These are phyloP conservation scores for Botryotinia calthae DNA, from an alignment of 2,329 filamentous ascomycete species.

Conservation along the genomic window DNA sequence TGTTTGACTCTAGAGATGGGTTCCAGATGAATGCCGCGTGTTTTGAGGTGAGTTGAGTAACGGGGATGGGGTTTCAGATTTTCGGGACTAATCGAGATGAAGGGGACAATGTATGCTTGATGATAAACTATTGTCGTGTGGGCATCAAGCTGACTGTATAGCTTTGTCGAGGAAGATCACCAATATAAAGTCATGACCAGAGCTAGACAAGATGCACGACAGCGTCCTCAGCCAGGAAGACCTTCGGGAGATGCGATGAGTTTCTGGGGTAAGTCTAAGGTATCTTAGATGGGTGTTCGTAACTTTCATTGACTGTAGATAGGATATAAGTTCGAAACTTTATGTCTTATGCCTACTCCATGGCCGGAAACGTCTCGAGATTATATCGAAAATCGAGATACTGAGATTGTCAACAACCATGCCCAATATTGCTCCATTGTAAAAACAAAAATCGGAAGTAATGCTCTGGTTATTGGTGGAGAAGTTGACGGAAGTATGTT, in stretches of 20 bases:
- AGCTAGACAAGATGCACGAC: constrained; percentile 52
- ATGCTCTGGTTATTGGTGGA: constrained; percentile 76
- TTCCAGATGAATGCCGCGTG: constrained; percentile 96
- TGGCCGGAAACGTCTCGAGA: constrained; percentile 73
- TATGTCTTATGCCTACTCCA: constrained; percentile 70
- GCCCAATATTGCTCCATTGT: constrained; percentile 96
- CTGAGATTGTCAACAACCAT: constrained; percentile 77
- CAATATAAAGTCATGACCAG: constrained; percentile 64
- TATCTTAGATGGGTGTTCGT: not conserved
- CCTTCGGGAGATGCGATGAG: constrained; percentile 78
- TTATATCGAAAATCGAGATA: constrained; percentile 73
- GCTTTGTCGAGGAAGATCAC: constrained; percentile 92
- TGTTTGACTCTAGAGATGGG: constrained; percentile 80
- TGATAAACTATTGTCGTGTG: not conserved
- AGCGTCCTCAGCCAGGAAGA: constrained; percentile 48
- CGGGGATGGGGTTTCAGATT: not conserved
- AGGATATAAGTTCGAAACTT: constrained; percentile 96
- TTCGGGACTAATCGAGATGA: constrained; percentile 30
- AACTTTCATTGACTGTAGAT: constrained; percentile 19
- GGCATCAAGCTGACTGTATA: constrained; percentile 42
- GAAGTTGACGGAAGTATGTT: constrained; percentile 81
- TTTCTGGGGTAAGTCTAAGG: constrained; percentile 71
- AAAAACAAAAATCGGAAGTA: constrained; percentile 77
- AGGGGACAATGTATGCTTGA: constrained; percentile 54
- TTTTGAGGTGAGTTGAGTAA: constrained; percentile 64